Evolutionary conservation across 2,329 filamentous ascomycete species (phyloP), one percentile per base, ranked within the genome.

Genomic region (Fusarium subtropicale): DNA sequence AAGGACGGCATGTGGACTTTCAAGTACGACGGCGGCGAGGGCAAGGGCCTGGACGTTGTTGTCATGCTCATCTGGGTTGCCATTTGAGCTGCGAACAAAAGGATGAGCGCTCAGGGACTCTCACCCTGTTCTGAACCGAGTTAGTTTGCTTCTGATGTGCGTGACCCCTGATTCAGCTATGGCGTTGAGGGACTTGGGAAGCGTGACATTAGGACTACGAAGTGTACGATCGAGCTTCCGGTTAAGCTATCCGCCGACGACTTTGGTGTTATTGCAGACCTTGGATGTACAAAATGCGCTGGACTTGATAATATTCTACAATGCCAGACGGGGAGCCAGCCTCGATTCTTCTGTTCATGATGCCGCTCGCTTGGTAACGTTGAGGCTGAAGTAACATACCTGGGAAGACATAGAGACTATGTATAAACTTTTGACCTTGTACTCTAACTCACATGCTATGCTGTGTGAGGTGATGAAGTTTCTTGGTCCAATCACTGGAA

Each of bases 1-100:
- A 93, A 91, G 81, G 92, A 96, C 76, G 92, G 92, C 73, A 94
- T 94, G 87, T 96, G 91, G 91, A 93, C 89, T 74, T 94, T 91
- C 84, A 96, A 96, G 84, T 95, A 90, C 78, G 91, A 94, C 74
- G 87, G 87, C 60, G 87, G 87, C 64, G 87, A 90, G 78, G 82
- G 79, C 75, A 90, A 90, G 82, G 89, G 89, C 38, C 84, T 92
- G 80, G 89, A 92, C 72, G 87, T 91, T 52, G 88, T 92, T 58
- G 85, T 92, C 75, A 90, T 89, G 82, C 83, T 92, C 73, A 92
- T 94, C 78, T 96, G 92, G 92, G 88, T 96, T 71, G 89, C 87
- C 50, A 85, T 92, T 73, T 91, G 82, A 75, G 56, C 26, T 54
- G 22, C 20, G 39, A 38, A 31, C 26, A 24, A 26, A 39, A 34